phyloP scores from a whole-genome alignment of 2,329 filamentous ascomycete genomes.

The Botryosphaeria agaves region DNA sequence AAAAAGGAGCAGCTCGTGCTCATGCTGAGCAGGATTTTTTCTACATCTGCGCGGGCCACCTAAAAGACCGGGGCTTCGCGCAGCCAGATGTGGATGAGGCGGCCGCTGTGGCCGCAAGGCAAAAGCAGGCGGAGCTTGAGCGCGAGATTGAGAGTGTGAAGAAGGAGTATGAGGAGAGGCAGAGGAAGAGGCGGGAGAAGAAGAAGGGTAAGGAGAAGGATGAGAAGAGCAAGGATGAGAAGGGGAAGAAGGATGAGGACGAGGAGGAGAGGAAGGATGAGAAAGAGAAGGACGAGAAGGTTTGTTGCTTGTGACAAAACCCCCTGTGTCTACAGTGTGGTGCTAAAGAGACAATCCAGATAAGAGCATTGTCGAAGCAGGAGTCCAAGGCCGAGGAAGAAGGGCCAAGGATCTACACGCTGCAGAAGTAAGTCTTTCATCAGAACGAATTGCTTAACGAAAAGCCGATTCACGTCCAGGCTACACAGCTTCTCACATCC shows the following conservation, averaged over 20 bases:
- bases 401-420: conserved; percentile 64
- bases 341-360: conserved; percentile 12
- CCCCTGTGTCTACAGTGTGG: not conserved
- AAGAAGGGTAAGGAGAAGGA: conserved; percentile 22
- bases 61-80: conserved; percentile 72
- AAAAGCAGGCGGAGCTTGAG: conserved; percentile 30
- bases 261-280: conserved; percentile 37
- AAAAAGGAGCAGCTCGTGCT: not conserved
- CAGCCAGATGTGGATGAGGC: conserved; percentile 53
- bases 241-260: conserved; percentile 22
- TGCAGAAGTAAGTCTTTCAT: conserved; percentile 48
- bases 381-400: conserved; percentile 39
- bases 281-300: conserved; percentile 41
- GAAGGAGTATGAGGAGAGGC: conserved; percentile 31
- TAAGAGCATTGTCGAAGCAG: conserved; percentile 30
- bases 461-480: not conserved
- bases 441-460: not conserved
- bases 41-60: conserved; percentile 69
- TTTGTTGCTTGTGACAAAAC: conserved; percentile 8
- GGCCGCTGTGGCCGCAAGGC: conserved; percentile 36
- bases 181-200: conserved; percentile 14
- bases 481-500: too few species aligned
- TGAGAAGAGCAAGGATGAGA: conserved; percentile 21
- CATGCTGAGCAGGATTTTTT: conserved; percentile 54
- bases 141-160: conserved; percentile 30